A percentile compares a stretch with the other conserved stretches of the same genome.
Conservation (phyloP, 441 rosid species). For the Viola pubescens region DNA sequence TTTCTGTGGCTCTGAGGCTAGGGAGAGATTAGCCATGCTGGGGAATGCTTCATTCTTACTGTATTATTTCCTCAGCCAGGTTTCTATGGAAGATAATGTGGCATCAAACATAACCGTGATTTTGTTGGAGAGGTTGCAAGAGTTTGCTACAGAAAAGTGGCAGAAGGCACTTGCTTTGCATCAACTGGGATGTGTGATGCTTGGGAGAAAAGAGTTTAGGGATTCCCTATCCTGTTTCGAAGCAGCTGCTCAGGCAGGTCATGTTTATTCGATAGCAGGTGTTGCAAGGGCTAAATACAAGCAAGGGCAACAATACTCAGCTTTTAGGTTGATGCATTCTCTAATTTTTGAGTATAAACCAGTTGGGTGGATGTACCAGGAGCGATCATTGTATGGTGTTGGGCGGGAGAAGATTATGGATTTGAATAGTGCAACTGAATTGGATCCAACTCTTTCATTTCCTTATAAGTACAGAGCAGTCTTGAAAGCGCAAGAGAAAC, state of each 20-base stretch:
- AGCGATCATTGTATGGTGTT: slow-evolving; percentile 68
- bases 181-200: slow-evolving; percentile 75
- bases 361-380: slow-evolving; percentile 94
- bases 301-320: slow-evolving; percentile 79
- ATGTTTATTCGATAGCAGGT: slow-evolving; percentile 67
- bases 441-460: slow-evolving; percentile 83
- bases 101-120: slow-evolving; percentile 58
- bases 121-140: slow-evolving; percentile 69
- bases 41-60: slow-evolving; percentile 71
- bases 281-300: slow-evolving; percentile 82
- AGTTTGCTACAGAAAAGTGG: slow-evolving; percentile 65
- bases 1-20: slow-evolving; percentile 53
- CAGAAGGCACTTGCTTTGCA: slow-evolving; percentile 79
- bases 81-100: slow-evolving; percentile 71
- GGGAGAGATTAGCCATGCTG: slow-evolving; percentile 49
- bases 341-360: slow-evolving; percentile 55
- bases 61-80: slow-evolving; percentile 79
- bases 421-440: slow-evolving; percentile 58
- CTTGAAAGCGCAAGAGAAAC: slow-evolving; percentile 50
- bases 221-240: slow-evolving; percentile 76
- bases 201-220: slow-evolving; percentile 74
- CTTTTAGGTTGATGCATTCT: slow-evolving; percentile 75
- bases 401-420: slow-evolving; percentile 75
- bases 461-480: slow-evolving; percentile 85
- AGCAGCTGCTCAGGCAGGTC: slow-evolving; percentile 66